Percentiles rank a stretch among this genome's conserved stretches.
These are phyloP conservation scores for Dunaliella sp. DNA, from an alignment of 139 green algal species.

Conservation along the genomic window DNA sequence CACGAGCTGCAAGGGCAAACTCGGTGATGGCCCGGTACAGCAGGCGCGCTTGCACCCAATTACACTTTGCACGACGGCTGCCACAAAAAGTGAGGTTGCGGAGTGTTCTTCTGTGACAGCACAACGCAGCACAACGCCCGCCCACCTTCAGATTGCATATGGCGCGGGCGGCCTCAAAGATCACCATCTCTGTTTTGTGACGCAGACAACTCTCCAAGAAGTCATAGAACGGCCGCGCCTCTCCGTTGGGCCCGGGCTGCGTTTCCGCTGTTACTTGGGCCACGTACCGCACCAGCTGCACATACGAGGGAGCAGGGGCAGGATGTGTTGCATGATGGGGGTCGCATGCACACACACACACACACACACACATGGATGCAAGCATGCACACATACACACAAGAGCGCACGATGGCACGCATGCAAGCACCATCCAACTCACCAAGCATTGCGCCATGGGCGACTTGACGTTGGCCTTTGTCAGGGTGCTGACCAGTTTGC, in stretches of 20 bases:
- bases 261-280: slow-evolving; percentile 69
- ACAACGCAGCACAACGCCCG: too few relatives aligned
- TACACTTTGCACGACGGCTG: too few relatives aligned
- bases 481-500: slow-evolving; percentile 95
- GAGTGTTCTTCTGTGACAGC: too few relatives aligned
- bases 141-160: slow-evolving; percentile 81
- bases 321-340: too few relatives aligned
- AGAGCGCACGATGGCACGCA: slow-evolving; percentile 37
- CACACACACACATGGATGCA: slow-evolving; percentile 12
- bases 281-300: slow-evolving; percentile 68
- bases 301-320: neutral
- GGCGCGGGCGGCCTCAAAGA: slow-evolving; percentile 92
- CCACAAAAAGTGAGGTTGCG: too few relatives aligned
- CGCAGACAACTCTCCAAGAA: slow-evolving; percentile 96
- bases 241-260: slow-evolving; percentile 45
- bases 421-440: slow-evolving; percentile 49
- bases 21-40: too few relatives aligned
- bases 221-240: slow-evolving; percentile 93
- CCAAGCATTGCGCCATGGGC: slow-evolving; percentile 93
- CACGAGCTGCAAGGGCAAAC: too few relatives aligned
- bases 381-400: neutral
- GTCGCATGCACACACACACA: neutral
- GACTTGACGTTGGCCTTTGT: slow-evolving; percentile 77
- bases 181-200: slow-evolving; percentile 92
- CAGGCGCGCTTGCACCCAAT: too few relatives aligned